These are phyloP conservation scores for Venturiaceae sp. DNA, from an alignment of 2,329 filamentous ascomycete genomes.

Conservation along the genomic window DNA sequence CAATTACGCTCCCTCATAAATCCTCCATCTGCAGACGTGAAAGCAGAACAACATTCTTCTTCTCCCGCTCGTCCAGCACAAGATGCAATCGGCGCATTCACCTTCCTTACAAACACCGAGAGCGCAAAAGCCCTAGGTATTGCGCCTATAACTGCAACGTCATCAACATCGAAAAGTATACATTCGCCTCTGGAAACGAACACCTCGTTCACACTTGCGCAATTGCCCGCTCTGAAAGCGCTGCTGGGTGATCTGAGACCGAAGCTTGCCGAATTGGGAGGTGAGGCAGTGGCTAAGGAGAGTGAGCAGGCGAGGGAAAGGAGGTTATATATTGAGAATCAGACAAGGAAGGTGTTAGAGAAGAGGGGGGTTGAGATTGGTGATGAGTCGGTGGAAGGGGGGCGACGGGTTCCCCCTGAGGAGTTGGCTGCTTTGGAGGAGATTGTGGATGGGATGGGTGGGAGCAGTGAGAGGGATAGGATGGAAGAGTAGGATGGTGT, in stretches of 20 bases:
- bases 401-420: constrained; percentile 19
- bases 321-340: constrained; percentile 72
- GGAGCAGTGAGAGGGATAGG: background rate
- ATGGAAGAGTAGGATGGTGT: background rate
- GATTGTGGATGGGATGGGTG: constrained; percentile 16
- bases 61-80: background rate
- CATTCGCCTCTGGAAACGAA: constrained; percentile 53
- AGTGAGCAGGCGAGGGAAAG: constrained; percentile 55
- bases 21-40: constrained; percentile 10
- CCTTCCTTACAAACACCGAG: constrained; percentile 45
- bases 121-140: constrained; percentile 38
- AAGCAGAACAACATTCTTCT: constrained; percentile 9
- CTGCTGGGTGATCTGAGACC: constrained; percentile 60
- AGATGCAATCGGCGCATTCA: constrained; percentile 28
- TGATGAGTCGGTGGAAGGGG: constrained; percentile 19
- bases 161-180: constrained; percentile 17
- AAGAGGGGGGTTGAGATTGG: constrained; percentile 51
- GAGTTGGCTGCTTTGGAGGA: constrained; percentile 27
- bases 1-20: constrained; percentile 51
- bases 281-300: constrained; percentile 20
- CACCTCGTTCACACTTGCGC: constrained; percentile 68
- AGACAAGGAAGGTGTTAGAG: constrained; percentile 70
- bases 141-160: constrained; percentile 22
- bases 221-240: constrained; percentile 68
- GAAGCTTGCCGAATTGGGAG: constrained; percentile 41